Percentiles rank a stretch among this genome's conserved stretches.
phyloP scores from a whole-genome alignment of 2,329 filamentous ascomycete species.

The Phialophora verrucosa region DNA sequence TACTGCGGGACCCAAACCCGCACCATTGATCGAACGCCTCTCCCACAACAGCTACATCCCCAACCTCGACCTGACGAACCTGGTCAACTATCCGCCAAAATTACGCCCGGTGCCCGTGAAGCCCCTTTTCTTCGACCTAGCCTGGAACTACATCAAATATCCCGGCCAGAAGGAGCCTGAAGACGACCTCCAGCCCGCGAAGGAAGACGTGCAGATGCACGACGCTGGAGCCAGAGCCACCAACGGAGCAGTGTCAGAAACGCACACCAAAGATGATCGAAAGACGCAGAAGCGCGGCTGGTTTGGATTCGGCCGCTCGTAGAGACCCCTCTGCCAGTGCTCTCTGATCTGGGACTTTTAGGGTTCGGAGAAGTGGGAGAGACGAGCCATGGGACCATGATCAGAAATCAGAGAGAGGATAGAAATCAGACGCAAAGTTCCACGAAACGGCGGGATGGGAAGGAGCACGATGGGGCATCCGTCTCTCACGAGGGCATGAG shows the following conservation, averaged over 20 bases:
- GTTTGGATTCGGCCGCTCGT: conserved; percentile 31
- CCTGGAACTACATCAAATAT: conserved; percentile 97
- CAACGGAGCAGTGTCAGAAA: not conserved
- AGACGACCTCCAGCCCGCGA: not conserved
- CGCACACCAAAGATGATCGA: not conserved
- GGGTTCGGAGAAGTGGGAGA: not conserved
- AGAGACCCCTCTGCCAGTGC: not conserved
- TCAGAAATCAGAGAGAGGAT: not conserved
- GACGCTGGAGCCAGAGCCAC: not conserved
- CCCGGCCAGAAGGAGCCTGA: conserved; percentile 61
- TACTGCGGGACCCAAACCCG: conserved; percentile 43
- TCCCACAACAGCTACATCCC: conserved; percentile 73
- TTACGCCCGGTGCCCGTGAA: conserved; percentile 86
- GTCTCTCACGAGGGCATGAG: not conserved
- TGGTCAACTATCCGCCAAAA: conserved; percentile 86
- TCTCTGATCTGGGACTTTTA: no score
- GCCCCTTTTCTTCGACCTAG: conserved; percentile 92
- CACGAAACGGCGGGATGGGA: not conserved
- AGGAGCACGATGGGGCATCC: not conserved
- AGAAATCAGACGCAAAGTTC: not conserved
- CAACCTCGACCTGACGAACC: conserved; percentile 72
- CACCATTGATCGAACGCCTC: conserved; percentile 75
- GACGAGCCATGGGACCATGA: not conserved
- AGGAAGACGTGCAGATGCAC: conserved; percentile 8
- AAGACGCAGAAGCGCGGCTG: conserved; percentile 34